Evolutionary conservation across 306 rosid species (phyloP), one percentile per base, ranked within the genome.

Genomic region (Gastrolobium bilobum): DNA sequence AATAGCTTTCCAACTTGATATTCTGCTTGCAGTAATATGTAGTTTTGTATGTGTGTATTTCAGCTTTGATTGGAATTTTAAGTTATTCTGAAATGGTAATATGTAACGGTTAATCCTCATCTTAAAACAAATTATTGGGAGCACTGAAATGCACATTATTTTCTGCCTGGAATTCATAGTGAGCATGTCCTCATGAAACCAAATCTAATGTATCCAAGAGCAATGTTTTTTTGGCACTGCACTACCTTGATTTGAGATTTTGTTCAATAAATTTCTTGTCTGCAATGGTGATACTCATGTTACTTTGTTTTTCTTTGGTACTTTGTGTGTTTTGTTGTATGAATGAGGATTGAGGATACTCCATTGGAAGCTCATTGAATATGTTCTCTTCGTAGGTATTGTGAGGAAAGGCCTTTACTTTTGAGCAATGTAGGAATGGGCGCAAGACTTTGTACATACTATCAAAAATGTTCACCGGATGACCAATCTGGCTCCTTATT

Each of bases 381-480:
- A 47, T 77, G 65, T 76, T 75, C 40, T 81, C 68, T 76, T 83
- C 71, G 50, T 64, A 95, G 99, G 90, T 94, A 94, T 82, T 92
- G 97, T 56, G 99, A 94, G 89, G 99, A 94, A 88, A 89, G 99
- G 75, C 99, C 99, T 82, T 87, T 94, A 79, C 94, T 94, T 79
- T 80, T 92, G 89, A 86, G 97, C 87, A 94, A 91, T 84, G 88
- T 80, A 77, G 99, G 99, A 72, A 92, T 92, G 99, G 99, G 97
- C 78, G 95, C 97, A 60, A 92, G 95, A 80, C 91, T 94, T 20
- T 94, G 99, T 84, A 92, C 95, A n/a, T 94, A 94, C 81, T 92
- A 92, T 82, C 95, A 91, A 83, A 94, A 94, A 81, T 82, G 85
- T 54, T 89, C 92, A 14, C 91, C 97, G 1, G 99, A 94, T 75